Base-by-base conservation (phyloP, 164 flowering plant genomes). In the Umbilicus rupestris region DNA sequence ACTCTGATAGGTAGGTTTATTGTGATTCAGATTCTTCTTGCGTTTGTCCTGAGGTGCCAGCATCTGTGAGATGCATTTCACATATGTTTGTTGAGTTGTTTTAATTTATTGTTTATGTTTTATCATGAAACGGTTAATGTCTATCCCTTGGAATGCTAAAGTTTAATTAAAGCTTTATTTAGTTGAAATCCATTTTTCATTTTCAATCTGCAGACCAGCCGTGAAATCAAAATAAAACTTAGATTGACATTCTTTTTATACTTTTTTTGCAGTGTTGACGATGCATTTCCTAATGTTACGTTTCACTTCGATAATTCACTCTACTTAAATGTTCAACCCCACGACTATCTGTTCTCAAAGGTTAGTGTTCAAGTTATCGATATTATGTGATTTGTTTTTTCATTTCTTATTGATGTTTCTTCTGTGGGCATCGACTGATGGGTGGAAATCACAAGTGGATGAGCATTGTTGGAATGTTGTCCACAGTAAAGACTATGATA, bases 1-100 rank as follows among this genome's bases (percentile, higher is more conserved):
- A 73, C 70, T 72, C 82, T 33, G 81, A 46, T 69, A 87, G 91
- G 96, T 89, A 82, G 44, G 44, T 41, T 9, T 2, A 41, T 41
- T 9, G 44, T 2, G n/a, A n/a, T n/a, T n/a, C n/a, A n/a, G n/a
- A n/a, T 10, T 41, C 44, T 41, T 41, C 44, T 41, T 41, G 44
- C 10, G 10, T 41, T 41, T 41, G 6, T 41, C 44, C 6, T 3
- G 10, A 10, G 44, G 12, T 41, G 6, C 44, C 44, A 14, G 44
- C 5, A 41, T 41, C 2, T 41, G 3, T 10, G 44, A 41, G 44
- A 41, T 41, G 44, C 44, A 9, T 41, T 41, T 41, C 44, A 41
- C 12, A 41, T 6, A 41, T 41, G 44, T 6, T n/a, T n/a, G n/a
- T n/a, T n/a, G n/a, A n/a, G n/a, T n/a, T n/a, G n/a, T n/a, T n/a